These are phyloP conservation scores for Gaeumannomyces sp. DNA, from an alignment of 2,329 filamentous ascomycete species.

Conservation along the genomic window DNA sequence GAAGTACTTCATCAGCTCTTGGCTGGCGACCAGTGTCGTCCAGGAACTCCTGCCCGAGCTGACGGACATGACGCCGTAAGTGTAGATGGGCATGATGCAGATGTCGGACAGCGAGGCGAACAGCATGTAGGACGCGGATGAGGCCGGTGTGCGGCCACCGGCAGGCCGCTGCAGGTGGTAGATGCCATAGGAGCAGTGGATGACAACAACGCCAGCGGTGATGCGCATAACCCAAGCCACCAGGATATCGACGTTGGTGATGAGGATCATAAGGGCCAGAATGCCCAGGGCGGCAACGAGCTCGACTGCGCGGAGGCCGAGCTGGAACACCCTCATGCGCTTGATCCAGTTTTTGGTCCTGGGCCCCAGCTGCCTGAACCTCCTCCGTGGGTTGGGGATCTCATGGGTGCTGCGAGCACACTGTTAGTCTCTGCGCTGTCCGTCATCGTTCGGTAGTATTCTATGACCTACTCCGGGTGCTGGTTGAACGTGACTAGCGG, in stretches of 20 bases:
- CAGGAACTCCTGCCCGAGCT: constrained; percentile 46
- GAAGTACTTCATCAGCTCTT: constrained; percentile 53
- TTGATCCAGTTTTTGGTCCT: constrained; percentile 67
- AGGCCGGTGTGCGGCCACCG: constrained; percentile 65
- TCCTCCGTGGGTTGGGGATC: constrained; percentile 56
- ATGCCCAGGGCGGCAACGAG: constrained; percentile 64
- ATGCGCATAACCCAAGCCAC: constrained; percentile 72
- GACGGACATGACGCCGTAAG: constrained; percentile 44
- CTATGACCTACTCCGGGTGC: constrained; percentile 68
- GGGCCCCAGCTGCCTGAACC: constrained; percentile 60
- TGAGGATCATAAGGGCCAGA: constrained; percentile 69
- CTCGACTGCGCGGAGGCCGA: constrained; percentile 60
- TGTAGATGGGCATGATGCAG: constrained; percentile 47
- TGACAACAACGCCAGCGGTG: constrained; percentile 64
- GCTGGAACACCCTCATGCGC: constrained; percentile 60
- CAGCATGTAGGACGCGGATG: constrained; percentile 81
- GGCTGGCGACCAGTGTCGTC: constrained; percentile 59
- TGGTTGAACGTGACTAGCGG: constrained; percentile 77
- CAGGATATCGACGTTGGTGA: constrained; percentile 58
- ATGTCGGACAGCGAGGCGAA: constrained; percentile 72
- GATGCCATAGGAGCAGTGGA: constrained; percentile 70
- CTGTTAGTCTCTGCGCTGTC: constrained; percentile 10
- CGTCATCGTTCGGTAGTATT: not conserved
- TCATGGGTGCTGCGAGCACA: constrained; percentile 46
- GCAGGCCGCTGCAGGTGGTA: constrained; percentile 72